A percentile compares a stretch with the other conserved stretches of the same genome.
Conservation (phyloP, 2,329 filamentous ascomycete species). For the Scopulariopsis brevicaulis region DNA sequence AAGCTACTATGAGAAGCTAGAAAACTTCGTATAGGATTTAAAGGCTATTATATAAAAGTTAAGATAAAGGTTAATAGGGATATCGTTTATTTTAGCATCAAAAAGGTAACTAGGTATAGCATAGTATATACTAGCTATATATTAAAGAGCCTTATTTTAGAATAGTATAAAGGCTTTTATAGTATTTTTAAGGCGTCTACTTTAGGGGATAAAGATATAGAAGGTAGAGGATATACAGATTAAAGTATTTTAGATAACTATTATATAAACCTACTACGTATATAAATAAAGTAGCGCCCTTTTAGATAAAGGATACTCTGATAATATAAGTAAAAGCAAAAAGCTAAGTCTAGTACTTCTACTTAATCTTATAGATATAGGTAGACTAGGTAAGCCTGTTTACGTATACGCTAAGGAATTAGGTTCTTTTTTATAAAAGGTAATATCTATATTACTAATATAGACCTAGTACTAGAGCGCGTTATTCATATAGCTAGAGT, state of each 20-base stretch:
- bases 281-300: neutral
- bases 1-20: neutral
- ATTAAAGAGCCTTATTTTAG: neutral
- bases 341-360: neutral
- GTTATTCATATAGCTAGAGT: neutral
- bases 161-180: neutral
- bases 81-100: neutral
- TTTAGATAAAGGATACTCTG: neutral
- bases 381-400: neutral
- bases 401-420: neutral
- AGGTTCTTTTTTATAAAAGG: neutral
- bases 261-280: neutral
- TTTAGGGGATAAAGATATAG: neutral
- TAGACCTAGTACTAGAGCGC: neutral
- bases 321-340: neutral
- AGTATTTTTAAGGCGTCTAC: neutral
- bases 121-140: neutral
- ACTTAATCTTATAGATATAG: neutral
- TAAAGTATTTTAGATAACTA: neutral
- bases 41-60: neutral
- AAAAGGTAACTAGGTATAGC: neutral
- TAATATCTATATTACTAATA: neutral
- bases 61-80: neutral
- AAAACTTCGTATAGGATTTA: neutral
- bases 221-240: neutral